phyloP scores from a whole-genome alignment of 257 asterid genomes.

The Haberlea rhodopensis region DNA sequence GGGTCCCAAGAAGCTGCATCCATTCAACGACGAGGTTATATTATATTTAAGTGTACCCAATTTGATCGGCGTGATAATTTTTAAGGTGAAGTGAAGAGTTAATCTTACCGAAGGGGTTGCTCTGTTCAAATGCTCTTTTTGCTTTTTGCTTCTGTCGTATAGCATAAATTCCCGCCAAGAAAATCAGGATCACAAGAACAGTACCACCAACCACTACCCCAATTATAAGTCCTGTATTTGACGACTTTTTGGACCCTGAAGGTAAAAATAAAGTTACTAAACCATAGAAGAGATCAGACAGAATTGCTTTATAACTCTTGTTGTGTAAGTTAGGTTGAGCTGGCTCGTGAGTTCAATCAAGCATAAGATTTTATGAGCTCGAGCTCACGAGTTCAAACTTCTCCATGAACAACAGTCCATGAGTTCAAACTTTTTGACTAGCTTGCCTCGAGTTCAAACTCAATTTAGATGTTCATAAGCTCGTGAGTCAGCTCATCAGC shows the following conservation, averaged over 20 bases:
- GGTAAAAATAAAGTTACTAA: slow-evolving; percentile 6
- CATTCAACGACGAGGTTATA: slow-evolving; percentile 19
- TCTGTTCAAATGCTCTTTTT: slow-evolving; percentile 38
- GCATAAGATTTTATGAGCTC: too few species aligned
- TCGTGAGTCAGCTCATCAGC: too few species aligned
- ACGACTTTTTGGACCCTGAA: slow-evolving; percentile 51
- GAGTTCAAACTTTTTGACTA: too few species aligned
- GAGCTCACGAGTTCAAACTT: too few species aligned
- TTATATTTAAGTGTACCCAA: background rate
- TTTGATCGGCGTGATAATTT: slow-evolving; percentile 9
- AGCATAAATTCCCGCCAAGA: slow-evolving; percentile 58
- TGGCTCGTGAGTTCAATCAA: too few species aligned
- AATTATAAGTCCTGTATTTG: slow-evolving; percentile 48
- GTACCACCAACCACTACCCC: slow-evolving; percentile 62
- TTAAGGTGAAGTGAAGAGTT: slow-evolving; percentile 3
- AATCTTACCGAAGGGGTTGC: slow-evolving; percentile 73
- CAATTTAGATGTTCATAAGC: too few species aligned
- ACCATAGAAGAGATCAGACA: background rate
- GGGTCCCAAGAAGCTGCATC: slow-evolving; percentile 74
- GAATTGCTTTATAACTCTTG: background rate
- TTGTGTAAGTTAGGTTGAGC: too few species aligned
- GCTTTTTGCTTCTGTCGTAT: slow-evolving; percentile 51
- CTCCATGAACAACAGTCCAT: too few species aligned
- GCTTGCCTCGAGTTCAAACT: too few species aligned
- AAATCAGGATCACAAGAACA: slow-evolving; percentile 42